Percentiles rank a stretch among this genome's conserved stretches.
phyloP scores from a whole-genome alignment of 345 rosid species.

The Linum lewisii region DNA sequence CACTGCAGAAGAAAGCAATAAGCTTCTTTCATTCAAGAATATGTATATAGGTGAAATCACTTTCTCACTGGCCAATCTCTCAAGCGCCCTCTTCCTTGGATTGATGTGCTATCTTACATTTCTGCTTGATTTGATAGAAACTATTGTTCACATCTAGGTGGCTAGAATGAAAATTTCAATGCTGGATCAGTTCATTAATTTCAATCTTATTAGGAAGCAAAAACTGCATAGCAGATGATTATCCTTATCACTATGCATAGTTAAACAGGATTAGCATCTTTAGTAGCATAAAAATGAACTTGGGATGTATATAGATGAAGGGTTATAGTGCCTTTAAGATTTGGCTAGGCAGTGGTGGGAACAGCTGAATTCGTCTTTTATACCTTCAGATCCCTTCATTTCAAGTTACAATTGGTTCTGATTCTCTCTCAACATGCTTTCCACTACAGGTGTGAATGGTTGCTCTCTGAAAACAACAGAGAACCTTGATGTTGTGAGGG shows the following conservation, averaged over 20 bases:
- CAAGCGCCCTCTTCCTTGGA: constrained; percentile 6
- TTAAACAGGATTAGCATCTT: neutral
- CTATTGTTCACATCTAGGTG: neutral
- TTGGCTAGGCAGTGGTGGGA: too few relatives aligned
- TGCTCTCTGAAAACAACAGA: constrained; percentile 82
- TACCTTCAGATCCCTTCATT: too few relatives aligned
- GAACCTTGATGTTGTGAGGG: constrained; percentile 69
- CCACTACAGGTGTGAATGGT: constrained; percentile 64
- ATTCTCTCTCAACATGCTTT: neutral
- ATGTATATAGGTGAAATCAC: constrained; percentile 59
- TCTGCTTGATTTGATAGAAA: neutral
- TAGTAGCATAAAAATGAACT: too few relatives aligned
- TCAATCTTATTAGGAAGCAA: too few relatives aligned
- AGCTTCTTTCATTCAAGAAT: constrained; percentile 64
- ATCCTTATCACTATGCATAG: neutral
- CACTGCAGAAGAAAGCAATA: constrained; percentile 56
- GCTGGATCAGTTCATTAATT: too few relatives aligned
- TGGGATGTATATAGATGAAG: too few relatives aligned
- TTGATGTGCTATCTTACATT: neutral
- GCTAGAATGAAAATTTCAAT: neutral
- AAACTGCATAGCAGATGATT: neutral
- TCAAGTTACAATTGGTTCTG: too few relatives aligned
- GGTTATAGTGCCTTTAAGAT: too few relatives aligned
- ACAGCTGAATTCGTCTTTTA: too few relatives aligned
- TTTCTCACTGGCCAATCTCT: neutral